Base-by-base conservation (phyloP, 768 basidiomycete genomes). In the Tricholoma matsutake region DNA sequence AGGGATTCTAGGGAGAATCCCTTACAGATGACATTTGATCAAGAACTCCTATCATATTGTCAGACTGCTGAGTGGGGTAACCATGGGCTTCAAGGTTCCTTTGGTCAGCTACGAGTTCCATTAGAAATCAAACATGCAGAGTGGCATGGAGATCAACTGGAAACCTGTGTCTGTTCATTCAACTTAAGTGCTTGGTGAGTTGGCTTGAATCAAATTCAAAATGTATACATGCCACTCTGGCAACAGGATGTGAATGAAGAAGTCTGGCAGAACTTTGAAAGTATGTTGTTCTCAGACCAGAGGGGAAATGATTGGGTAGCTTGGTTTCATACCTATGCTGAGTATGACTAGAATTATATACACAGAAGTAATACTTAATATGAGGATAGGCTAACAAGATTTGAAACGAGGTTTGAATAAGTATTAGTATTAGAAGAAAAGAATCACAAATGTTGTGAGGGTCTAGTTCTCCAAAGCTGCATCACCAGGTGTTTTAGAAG, bases 61-160 rank as follows among this genome's bases (percentile, higher is more conserved):
- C 32, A 34, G 32, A 34, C n/a, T n/a, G n/a, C n/a, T n/a, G n/a
- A n/a, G n/a, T n/a, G n/a, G n/a, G n/a, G n/a, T n/a, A n/a, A n/a
- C 32, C 32, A 34, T 1, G 60, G 67, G 4, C 53, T 83, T 5
- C 81, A 82, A 63, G 79, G 79, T 6, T 76, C 77, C 1, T 83
- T 81, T 72, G 78, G 81, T 3, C 67, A 74, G 1, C 71, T 84
- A 6, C 68, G 74, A 3, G 53, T 84, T 1, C 82, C 77, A 1
- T 64, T 83, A 1, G 61, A 69, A 14, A 75, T 80, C 20, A 63
- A 72, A 35, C 32, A 79, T 58, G 54, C 49, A 2, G 28, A 66
- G 2, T 18, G 32, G 0, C 64, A 75, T 1, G 68, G 53, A 7
- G 63, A 76, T 54, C 67, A 83, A 1, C 63, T 82, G 1, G 78